phyloP scores from a whole-genome alignment of 2,329 filamentous ascomycete genomes.

The Stenocarpella maydis region DNA sequence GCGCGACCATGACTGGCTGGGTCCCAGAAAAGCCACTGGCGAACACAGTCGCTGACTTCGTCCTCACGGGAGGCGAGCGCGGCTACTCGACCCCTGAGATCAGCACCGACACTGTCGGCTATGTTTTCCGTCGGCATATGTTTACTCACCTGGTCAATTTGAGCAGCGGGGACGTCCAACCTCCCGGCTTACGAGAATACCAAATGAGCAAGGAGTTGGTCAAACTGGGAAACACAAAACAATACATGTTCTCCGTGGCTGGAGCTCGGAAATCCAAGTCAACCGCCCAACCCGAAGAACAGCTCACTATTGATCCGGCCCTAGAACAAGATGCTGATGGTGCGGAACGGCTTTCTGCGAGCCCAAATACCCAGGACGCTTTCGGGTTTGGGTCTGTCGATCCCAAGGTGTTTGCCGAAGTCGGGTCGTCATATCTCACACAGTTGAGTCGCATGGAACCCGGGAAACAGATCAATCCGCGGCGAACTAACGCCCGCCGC shows the following conservation, averaged over 20 bases:
- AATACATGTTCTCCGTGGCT: constrained; percentile 50
- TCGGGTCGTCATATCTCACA: constrained; percentile 18
- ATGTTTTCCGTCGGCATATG: constrained; percentile 47
- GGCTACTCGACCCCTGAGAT: constrained; percentile 49
- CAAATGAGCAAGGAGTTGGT: constrained; percentile 48
- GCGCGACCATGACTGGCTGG: constrained; percentile 39
- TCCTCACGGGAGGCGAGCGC: constrained; percentile 43
- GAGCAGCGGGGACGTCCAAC: constrained; percentile 48
- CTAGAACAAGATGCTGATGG: background rate
- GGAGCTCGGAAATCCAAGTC: background rate
- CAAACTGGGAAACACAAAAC: constrained; percentile 51
- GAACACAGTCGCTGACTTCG: constrained; percentile 47
- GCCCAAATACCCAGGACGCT: background rate
- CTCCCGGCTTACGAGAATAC: constrained; percentile 49
- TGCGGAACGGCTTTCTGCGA: background rate
- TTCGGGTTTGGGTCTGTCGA: constrained; percentile 28
- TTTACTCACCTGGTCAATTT: constrained; percentile 44
- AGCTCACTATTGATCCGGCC: constrained; percentile 30
- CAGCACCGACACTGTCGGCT: constrained; percentile 46
- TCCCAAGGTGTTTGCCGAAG: constrained; percentile 2
- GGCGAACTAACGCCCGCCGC: constrained; percentile 8
- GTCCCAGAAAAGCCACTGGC: constrained; percentile 46
- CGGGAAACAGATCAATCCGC: background rate
- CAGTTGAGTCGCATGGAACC: constrained; percentile 17
- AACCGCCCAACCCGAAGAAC: background rate